phyloP scores from a whole-genome alignment of 441 rosid genomes.

The Pelargonium fulgidum region DNA sequence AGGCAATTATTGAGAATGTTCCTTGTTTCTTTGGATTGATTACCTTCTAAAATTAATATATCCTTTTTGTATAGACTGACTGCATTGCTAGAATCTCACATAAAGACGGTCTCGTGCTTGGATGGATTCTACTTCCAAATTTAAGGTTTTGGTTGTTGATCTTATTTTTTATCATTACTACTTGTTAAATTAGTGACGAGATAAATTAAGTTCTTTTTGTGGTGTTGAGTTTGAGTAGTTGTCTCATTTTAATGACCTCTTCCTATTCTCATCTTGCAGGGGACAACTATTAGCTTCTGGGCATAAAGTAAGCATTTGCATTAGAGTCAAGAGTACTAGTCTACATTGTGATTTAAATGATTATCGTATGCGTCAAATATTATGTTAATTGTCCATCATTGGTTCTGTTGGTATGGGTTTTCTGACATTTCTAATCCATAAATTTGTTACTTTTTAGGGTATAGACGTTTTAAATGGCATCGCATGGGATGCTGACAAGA shows the following conservation, averaged over 20 bases:
- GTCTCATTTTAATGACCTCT: not conserved
- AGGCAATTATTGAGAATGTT: not conserved
- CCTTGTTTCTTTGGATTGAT: not conserved
- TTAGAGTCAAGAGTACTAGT: slow-evolving; percentile 1
- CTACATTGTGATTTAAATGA: too few species aligned
- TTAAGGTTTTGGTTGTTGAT: slow-evolving; percentile 47
- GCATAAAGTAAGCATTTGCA: slow-evolving; percentile 39
- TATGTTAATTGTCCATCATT: not conserved
- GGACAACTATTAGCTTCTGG: slow-evolving; percentile 55
- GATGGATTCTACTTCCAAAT: slow-evolving; percentile 79
- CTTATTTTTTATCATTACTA: not conserved
- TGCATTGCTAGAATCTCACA: slow-evolving; percentile 91
- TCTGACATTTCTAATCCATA: not conserved
- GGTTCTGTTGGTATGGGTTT: not conserved
- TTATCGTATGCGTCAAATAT: too few species aligned
- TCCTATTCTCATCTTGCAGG: slow-evolving; percentile 34
- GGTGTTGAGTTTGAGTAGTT: slow-evolving; percentile 5
- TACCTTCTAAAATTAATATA: slow-evolving; percentile 2
- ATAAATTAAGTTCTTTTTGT: not conserved
- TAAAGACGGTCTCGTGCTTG: slow-evolving; percentile 55
- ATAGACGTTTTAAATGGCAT: slow-evolving; percentile 93
- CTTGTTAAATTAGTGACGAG: not conserved
- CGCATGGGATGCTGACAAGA: slow-evolving; percentile 67
- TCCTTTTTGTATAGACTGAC: slow-evolving; percentile 50
- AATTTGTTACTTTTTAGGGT: slow-evolving; percentile 31